Evolutionary conservation across 352 stramenopile genomes (phyloP).

Genomic region (Salisapilia sapeloensis): DNA sequence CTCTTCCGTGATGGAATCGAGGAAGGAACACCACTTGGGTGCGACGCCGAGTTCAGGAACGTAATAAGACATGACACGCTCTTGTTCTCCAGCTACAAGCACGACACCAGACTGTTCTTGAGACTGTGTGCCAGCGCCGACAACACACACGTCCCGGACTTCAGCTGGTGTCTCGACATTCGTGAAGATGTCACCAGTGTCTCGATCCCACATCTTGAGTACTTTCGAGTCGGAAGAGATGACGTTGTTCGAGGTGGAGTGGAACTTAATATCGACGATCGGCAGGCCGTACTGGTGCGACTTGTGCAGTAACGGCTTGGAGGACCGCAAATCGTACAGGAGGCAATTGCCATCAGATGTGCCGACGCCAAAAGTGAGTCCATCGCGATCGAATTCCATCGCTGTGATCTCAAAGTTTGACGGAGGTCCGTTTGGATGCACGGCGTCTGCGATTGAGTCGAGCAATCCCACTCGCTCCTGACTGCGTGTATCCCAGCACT

Average conservation of each 20-base stretch:
- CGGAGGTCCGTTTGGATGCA: too few species aligned
- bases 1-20: slow-evolving; percentile 98
- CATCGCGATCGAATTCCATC: slow-evolving; percentile 87
- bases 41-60: slow-evolving; percentile 93
- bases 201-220: slow-evolving; percentile 96
- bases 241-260: slow-evolving; percentile 78
- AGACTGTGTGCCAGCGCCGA: slow-evolving; percentile 75
- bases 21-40: slow-evolving; percentile 97
- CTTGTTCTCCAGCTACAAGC: slow-evolving; percentile 93
- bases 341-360: slow-evolving; percentile 87
- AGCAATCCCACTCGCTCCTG: slow-evolving; percentile 56
- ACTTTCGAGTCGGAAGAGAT: slow-evolving; percentile 94
- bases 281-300: slow-evolving; percentile 96
- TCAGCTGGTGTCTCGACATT: slow-evolving; percentile 95
- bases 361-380: slow-evolving; percentile 90
- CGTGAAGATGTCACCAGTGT: slow-evolving; percentile 81
- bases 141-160: slow-evolving; percentile 92
- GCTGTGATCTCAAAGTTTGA: slow-evolving; percentile 93
- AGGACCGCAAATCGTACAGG: slow-evolving; percentile 94
- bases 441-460: slow-evolving; percentile 15
- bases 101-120: slow-evolving; percentile 90
- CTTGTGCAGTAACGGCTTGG: slow-evolving; percentile 88
- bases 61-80: slow-evolving; percentile 97
- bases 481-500: slow-evolving; percentile 91
- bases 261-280: slow-evolving; percentile 91